Base-by-base conservation (phyloP, 129 eudicot species). In the Dittrichia graveolens region DNA sequence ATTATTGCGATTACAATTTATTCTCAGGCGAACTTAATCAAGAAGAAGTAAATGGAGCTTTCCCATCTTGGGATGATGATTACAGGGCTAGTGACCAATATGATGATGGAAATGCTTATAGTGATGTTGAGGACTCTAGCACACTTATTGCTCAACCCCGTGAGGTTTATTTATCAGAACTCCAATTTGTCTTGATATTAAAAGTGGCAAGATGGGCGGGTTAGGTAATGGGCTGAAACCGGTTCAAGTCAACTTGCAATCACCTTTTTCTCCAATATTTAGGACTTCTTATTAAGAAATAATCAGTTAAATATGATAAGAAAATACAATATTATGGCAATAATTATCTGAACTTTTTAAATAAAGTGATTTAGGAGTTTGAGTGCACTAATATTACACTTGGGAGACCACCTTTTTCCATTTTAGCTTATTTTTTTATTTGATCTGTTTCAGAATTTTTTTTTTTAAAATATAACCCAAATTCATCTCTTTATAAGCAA, bases 121-220 rank as follows among this genome's bases (percentile, higher is more conserved):
- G 89, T 62, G 89, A 93, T 60, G 74, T 70, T 5, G 92, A 89
- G 19, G 95, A 89, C 46, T 80, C 92, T 16, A 81, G 69, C 72
- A 83, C 83, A 55, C 90, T 93, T 49, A 72, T 93, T 74, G 87
- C 90, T 81, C 95, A 89, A 82, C 96, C 96, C 59, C 98, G 92
- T 10, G 96, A 89, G 96, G 98, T 93, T 85, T 12, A 86, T 83
- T 68, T 69, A 7, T 69, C 44, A 10, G 39, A 68, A 59, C 11
- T 62, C 18, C 37, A 39, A 13, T 40, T 42, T 71, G n/a, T 16
- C 39, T 15, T 52, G 38, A 45, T 15, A 16, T 67, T 34, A 37
- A 10, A 44, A 44, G 24, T 50, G 5, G n/a, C 47, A 71, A 54
- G 19, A 56, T 24, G 13, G 34, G 62, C 5, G 58, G 31, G 31